phyloP scores from a whole-genome alignment of 176 grass and related monocot genomes.

The Thalia dealbata region DNA sequence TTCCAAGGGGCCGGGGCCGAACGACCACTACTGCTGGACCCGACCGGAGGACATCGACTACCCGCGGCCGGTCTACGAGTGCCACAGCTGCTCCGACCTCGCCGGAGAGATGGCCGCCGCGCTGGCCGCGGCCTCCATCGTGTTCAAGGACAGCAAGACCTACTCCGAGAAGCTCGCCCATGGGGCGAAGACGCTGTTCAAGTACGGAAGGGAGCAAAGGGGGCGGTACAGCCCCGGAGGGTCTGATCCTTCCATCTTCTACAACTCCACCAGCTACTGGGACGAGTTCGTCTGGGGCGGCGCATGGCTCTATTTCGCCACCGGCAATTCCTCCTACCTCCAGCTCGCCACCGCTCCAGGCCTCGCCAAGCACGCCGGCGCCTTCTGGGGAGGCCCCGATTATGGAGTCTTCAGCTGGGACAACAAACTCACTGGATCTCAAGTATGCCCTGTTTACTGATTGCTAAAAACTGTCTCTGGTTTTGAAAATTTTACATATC shows the following conservation, averaged over 20 bases:
- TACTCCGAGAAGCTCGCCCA: constrained; percentile 12
- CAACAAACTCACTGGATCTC: constrained; percentile 9
- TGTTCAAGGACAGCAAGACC: constrained; percentile 8
- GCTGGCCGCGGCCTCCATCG: constrained; percentile 4
- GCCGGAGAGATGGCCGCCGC: constrained; percentile 1
- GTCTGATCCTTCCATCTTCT: constrained; percentile 1
- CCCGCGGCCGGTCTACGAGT: constrained; percentile 5
- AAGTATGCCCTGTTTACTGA: too few relatives aligned
- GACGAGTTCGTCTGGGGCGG: constrained; percentile 8
- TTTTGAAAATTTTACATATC: too few relatives aligned
- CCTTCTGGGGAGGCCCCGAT: constrained; percentile 8
- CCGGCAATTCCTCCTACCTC: constrained; percentile 2
- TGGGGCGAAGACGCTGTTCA: background rate
- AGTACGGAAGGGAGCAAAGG: constrained; percentile 4
- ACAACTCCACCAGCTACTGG: constrained; percentile 18
- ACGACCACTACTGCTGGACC: constrained; percentile 8
- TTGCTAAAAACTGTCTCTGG: too few relatives aligned
- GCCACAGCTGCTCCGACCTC: constrained; percentile 11
- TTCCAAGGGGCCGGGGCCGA: background rate
- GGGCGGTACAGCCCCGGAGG: background rate
- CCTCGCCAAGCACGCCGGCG: constrained; percentile 1
- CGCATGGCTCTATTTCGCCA: constrained; percentile 7
- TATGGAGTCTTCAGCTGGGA: constrained; percentile 11
- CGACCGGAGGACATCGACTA: constrained; percentile 7
- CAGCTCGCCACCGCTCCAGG: constrained; percentile 1